Conservation (phyloP, 1,139 yeast species). For the Debaryomyces psychrophilus region DNA sequence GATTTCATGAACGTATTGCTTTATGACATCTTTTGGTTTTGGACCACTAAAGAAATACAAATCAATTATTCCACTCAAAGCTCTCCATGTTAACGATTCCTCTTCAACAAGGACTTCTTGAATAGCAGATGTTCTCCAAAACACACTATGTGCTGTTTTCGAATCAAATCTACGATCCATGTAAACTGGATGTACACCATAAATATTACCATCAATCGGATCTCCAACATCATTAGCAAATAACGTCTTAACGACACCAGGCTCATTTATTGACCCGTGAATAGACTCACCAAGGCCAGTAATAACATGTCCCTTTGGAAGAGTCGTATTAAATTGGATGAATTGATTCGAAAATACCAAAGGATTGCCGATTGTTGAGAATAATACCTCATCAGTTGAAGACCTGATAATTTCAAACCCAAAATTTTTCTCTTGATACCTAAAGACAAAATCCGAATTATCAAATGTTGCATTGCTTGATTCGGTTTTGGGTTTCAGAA, state of each 20-base stretch:
- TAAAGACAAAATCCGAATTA: conserved; percentile 25
- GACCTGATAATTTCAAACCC: conserved; percentile 29
- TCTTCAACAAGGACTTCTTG: conserved; percentile 27
- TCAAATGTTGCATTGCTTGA: conserved; percentile 15
- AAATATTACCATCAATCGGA: conserved; percentile 27
- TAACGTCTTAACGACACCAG: conserved; percentile 31
- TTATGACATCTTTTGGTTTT: conserved; percentile 30
- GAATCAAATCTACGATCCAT: conserved; percentile 25
- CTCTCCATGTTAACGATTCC: conserved; percentile 30
- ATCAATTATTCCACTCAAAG: conserved; percentile 31
- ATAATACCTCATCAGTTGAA: conserved; percentile 27
- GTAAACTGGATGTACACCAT: conserved; percentile 29
- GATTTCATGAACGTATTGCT: conserved; percentile 28
- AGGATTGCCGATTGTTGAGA: conserved; percentile 33
- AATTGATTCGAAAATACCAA: conserved; percentile 36
- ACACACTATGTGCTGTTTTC: conserved; percentile 26
- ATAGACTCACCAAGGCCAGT: conserved; percentile 37
- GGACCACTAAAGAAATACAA: conserved; percentile 38
- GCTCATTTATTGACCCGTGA: conserved; percentile 29
- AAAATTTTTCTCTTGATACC: conserved; percentile 25
- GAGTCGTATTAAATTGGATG: conserved; percentile 30
- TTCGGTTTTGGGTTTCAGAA: conserved; percentile 23
- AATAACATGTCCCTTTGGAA: conserved; percentile 29
- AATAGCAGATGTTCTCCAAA: conserved; percentile 28
- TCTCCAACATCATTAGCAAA: conserved; percentile 27